These are phyloP conservation scores for Penicillium malachiteum DNA, from an alignment of 495 filamentous ascomycete genomes.

Conservation along the genomic window DNA sequence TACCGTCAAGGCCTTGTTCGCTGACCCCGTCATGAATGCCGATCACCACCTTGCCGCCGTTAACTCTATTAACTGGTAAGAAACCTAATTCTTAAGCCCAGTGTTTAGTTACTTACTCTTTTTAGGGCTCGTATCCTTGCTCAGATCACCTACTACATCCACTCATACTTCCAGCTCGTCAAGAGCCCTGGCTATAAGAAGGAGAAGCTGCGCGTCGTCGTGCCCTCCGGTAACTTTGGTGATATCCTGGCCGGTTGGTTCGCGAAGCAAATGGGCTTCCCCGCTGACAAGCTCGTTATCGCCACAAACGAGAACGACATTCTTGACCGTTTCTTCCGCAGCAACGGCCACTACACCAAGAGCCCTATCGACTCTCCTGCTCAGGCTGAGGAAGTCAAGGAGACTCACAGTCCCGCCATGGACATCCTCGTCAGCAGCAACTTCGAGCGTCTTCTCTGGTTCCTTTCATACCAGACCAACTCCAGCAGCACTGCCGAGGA, in stretches of 20 bases:
- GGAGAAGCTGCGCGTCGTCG: conserved; percentile 71
- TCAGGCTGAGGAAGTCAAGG: conserved; percentile 47
- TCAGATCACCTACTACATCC: conserved; percentile 86
- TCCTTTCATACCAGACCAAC: conserved; percentile 67
- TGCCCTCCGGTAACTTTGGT: conserved; percentile 95
- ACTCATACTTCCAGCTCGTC: conserved; percentile 79
- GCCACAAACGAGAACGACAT: conserved; percentile 96
- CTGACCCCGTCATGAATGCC: conserved; percentile 73
- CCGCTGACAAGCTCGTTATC: conserved; percentile 76
- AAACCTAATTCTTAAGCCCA: background rate
- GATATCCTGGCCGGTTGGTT: conserved; percentile 93
- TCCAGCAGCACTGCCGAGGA: conserved; percentile 26
- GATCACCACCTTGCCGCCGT: conserved; percentile 23
- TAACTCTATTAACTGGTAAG: conserved; percentile 8
- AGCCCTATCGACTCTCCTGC: conserved; percentile 32
- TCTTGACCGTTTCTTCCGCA: conserved; percentile 75
- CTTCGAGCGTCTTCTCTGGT: conserved; percentile 97
- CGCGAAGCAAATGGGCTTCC: conserved; percentile 86
- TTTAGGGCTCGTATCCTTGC: conserved; percentile 74
- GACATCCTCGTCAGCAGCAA: conserved; percentile 94
- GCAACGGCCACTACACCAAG: conserved; percentile 76
- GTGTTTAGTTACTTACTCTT: conserved; percentile 63
- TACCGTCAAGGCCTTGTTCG: conserved; percentile 90
- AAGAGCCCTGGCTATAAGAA: conserved; percentile 49
- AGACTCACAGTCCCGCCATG: conserved; percentile 91